Evolutionary conservation across 2,329 filamentous ascomycete species (phyloP), one percentile per base, ranked within the genome.

Genomic region (Zasmidium cellare): DNA sequence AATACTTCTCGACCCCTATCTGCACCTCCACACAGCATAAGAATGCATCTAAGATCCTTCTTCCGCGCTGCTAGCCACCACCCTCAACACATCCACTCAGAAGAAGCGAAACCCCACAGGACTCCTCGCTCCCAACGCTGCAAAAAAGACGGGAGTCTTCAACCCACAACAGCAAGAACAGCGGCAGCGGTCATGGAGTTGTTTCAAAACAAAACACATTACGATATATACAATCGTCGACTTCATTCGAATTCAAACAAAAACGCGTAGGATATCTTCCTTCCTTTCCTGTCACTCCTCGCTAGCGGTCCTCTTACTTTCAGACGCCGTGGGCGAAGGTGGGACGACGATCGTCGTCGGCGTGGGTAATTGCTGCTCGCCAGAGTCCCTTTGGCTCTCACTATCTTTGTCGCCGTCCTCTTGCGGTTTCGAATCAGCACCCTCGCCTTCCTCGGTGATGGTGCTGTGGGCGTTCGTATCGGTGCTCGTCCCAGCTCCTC

Each of bases 401-500:
- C 18, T 45, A 18, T 35, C 48, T 18, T 45, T 48, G 7, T 57
- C 55, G 31, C 56, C 58, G 14, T 51, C 59, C 9, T 56, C 48
- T 31, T 61, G 56, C 19, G 48, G 55, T 14, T 52, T 46, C 19
- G 25, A 48, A 3, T 51, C 69, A 11, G 55, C 54, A 11, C 53
- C 65, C 9, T 60, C 62, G 2, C 53, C 57, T 51, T 71, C 70
- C 41, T 71, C 69, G 1, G 67, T 52, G 28, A 78, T 75, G 1
- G 68, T 74, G 38, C 70, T 75, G 58, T 72, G 68, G 0, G 74
- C 71, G 1, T 69, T 55, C 12, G 59, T 57, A 47, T 70, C 72
- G n/a, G 66, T 67, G 31, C 72, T 74, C 5, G 58, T 68, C 54
- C 64, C 70, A 25, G 58, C 67, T 35, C 51, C 65, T 48, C 70